Base-by-base conservation (phyloP, 2,329 filamentous ascomycete species). In the Neofusicoccum parvum region DNA sequence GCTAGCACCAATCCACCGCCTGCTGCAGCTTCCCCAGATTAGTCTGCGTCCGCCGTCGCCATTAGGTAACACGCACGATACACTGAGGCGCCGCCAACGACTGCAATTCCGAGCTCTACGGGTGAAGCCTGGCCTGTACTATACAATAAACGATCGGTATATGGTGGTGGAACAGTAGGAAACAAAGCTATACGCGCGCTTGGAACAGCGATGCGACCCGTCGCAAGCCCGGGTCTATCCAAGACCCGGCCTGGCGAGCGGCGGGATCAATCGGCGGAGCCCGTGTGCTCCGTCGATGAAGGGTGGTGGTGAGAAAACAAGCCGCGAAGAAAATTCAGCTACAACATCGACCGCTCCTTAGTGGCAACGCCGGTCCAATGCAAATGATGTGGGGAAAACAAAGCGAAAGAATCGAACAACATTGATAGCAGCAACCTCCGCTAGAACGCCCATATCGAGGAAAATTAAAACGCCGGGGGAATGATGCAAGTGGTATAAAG, bases 401-500 rank as follows among this genome's bases (percentile, higher is more conserved):
- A 37, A 56, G 23, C 37, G 50, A 58, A 65, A 65, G 50, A 65
- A 58, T 23, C 11, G 51, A 48, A 56, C 49, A 49, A 15, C 37
- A 34, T 45, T 15, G 43, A 56, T 32, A 32, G 27, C 27, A 32
- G 27, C 50, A 41, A 10, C 49, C 50, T 62, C 56, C 56, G 62
- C 62, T 64, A 23, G 39, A 65, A 65, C 50, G 62, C 62, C 62
- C 34, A 48, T 65, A 15, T 49, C 51, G 43, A 39, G 32, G n/a
- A 48, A 56, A 49, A 23, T 23, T 54, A 48, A 65, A 64, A 65
- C 62, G 62, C 62, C 62, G 34, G 41, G 39, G 32, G 51, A 54
- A 48, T 49, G 45, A 65, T 65, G 62, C 62, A 65, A 65, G 51
- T 65, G 62, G 62, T 65, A 65, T 65, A 65, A 56, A 58, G 51